phyloP scores from a whole-genome alignment of 441 rosid species.

The Kokia cookei region DNA sequence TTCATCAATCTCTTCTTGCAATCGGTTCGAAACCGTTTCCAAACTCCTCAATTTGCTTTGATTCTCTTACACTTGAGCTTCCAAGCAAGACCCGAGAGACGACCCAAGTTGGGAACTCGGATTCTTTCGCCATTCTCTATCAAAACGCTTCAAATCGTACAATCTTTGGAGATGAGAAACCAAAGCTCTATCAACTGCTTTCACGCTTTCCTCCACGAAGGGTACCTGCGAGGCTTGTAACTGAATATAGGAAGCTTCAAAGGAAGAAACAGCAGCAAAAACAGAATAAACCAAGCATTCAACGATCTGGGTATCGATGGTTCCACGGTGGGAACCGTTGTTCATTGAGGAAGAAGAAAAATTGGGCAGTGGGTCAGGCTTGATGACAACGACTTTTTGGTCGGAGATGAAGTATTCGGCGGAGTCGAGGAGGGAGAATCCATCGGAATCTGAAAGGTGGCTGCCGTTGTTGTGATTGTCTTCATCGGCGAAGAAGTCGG shows the following conservation, averaged over 20 bases:
- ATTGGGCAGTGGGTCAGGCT: conserved; percentile 45
- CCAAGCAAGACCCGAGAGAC: conserved; percentile 65
- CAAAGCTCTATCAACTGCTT: conserved; percentile 62
- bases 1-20: conserved; percentile 76
- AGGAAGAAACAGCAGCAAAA: conserved; percentile 66
- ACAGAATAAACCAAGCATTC: conserved; percentile 53
- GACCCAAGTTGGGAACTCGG: conserved; percentile 39
- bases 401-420: conserved; percentile 83
- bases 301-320: conserved; percentile 35
- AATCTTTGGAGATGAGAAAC: conserved; percentile 64
- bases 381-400: conserved; percentile 88
- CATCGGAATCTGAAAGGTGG: conserved; percentile 32
- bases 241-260: conserved; percentile 87
- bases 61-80: conserved; percentile 84
- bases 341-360: conserved; percentile 8
- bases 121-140: conserved; percentile 28
- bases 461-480: conserved; percentile 16
- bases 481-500: conserved; percentile 76
- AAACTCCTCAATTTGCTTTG: conserved; percentile 83
- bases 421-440: conserved; percentile 71
- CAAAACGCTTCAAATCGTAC: conserved; percentile 37
- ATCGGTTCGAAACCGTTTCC: conserved; percentile 10
- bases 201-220: conserved; percentile 49
- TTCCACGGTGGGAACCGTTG: conserved; percentile 22
- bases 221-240: conserved; percentile 83